Conservation (phyloP, 495 filamentous ascomycete genomes). For the Neurospora sp. region DNA sequence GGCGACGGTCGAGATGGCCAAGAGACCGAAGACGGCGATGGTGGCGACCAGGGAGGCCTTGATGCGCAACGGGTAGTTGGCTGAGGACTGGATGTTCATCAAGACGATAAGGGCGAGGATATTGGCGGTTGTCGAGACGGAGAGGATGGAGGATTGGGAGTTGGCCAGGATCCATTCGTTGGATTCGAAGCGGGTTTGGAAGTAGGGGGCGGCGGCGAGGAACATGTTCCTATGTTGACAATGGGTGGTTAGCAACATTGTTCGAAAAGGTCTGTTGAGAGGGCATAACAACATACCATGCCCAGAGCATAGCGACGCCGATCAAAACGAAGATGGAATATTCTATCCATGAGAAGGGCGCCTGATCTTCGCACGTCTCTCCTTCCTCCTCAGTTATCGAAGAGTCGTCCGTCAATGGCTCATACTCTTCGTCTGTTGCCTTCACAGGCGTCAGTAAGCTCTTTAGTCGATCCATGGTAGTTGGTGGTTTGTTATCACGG, state of each 20-base stretch:
- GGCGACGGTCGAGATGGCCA: slow-evolving; percentile 67
- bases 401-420: slow-evolving; percentile 40
- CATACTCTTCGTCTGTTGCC: slow-evolving; percentile 43
- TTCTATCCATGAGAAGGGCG: slow-evolving; percentile 64
- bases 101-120: slow-evolving; percentile 62
- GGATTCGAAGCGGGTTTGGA: slow-evolving; percentile 69
- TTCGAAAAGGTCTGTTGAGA: background rate
- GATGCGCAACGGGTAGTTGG: slow-evolving; percentile 78
- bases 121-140: slow-evolving; percentile 77
- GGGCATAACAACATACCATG: slow-evolving; percentile 55
- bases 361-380: slow-evolving; percentile 21
- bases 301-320: slow-evolving; percentile 91
- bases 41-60: slow-evolving; percentile 63
- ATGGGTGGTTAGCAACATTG: background rate
- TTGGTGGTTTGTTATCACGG: background rate
- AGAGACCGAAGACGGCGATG: slow-evolving; percentile 55
- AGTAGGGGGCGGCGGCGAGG: slow-evolving; percentile 87
- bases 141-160: slow-evolving; percentile 82
- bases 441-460: slow-evolving; percentile 17
- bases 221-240: slow-evolving; percentile 79
- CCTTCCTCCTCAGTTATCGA: slow-evolving; percentile 16
- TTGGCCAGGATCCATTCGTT: slow-evolving; percentile 59
- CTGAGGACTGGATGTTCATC: slow-evolving; percentile 64
- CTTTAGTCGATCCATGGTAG: slow-evolving; percentile 21
- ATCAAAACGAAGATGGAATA: slow-evolving; percentile 82